A percentile compares a stretch with the other conserved stretches of the same genome.
phyloP scores from a whole-genome alignment of 352 stramenopile genomes.

The Pythium brassicae region DNA sequence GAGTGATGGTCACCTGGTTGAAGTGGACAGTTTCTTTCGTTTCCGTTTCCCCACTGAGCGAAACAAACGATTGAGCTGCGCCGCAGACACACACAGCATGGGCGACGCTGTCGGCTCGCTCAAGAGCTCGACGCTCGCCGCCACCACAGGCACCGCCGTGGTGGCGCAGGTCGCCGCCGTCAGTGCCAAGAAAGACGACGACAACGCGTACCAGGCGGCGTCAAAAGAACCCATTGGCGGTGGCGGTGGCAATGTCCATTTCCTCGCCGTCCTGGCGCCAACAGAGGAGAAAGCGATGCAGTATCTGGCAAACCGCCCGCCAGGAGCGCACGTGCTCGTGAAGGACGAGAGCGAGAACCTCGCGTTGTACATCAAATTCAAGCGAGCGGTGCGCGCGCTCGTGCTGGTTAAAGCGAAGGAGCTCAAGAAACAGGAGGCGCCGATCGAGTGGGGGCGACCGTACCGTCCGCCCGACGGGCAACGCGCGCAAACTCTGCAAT shows the following conservation, averaged over 20 bases:
- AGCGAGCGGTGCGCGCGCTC: conserved; percentile 31
- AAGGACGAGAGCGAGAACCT: conserved; percentile 37
- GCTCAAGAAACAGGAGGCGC: conserved; percentile 29
- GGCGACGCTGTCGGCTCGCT: neutral
- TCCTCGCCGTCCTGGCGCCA: conserved; percentile 49
- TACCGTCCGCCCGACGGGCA: neutral
- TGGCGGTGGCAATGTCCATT: conserved; percentile 13
- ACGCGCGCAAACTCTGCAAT: conserved; percentile 9
- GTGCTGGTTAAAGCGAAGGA: conserved; percentile 48
- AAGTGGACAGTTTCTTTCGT: conserved; percentile 4
- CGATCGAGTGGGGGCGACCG: conserved; percentile 30
- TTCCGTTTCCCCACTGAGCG: neutral
- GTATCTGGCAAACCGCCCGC: conserved; percentile 36
- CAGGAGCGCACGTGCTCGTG: conserved; percentile 44
- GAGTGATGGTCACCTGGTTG: neutral
- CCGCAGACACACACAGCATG: neutral
- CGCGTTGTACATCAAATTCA: conserved; percentile 56
- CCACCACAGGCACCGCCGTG: conserved; percentile 7
- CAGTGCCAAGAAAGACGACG: neutral
- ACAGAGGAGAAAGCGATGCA: conserved; percentile 30
- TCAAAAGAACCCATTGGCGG: neutral
- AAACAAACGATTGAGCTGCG: neutral
- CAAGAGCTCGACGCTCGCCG: conserved; percentile 2
- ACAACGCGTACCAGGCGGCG: neutral
- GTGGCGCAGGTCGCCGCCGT: neutral